These are phyloP conservation scores for Trypanosoma theileri DNA, from an alignment of 208 protist species.

Conservation along the genomic window DNA sequence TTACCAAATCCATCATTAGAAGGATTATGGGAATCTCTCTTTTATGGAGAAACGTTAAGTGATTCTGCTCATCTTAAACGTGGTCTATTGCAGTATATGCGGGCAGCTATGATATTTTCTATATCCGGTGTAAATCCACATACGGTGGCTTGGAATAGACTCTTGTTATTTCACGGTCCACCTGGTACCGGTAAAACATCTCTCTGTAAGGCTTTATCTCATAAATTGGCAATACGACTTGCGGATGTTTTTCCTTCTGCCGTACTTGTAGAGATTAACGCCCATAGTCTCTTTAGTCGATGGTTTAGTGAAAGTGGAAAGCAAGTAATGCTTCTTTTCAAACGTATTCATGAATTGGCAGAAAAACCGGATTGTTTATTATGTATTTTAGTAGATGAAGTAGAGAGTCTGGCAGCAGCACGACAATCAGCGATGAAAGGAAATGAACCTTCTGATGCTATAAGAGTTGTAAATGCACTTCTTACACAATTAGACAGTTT, in stretches of 20 bases:
- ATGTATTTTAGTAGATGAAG: slow-evolving; percentile 94
- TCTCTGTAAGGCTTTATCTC: slow-evolving; percentile 82
- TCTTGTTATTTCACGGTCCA: slow-evolving; percentile 90
- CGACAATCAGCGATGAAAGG: slow-evolving; percentile 84
- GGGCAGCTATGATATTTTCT: slow-evolving; percentile 88
- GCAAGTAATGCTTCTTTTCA: slow-evolving; percentile 95
- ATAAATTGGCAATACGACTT: slow-evolving; percentile 81
- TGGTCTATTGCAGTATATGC: slow-evolving; percentile 90
- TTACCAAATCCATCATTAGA: slow-evolving; percentile 77
- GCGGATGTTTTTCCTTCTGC: slow-evolving; percentile 38
- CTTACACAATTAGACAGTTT: slow-evolving; percentile 96
- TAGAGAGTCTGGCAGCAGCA: slow-evolving; percentile 95
- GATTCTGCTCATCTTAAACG: slow-evolving; percentile 76
- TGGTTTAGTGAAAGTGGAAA: slow-evolving; percentile 98
- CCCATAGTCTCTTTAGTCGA: slow-evolving; percentile 95
- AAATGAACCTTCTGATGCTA: slow-evolving; percentile 94
- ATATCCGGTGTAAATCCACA: slow-evolving; percentile 74
- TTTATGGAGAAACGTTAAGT: slow-evolving; percentile 64
- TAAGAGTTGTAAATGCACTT: slow-evolving; percentile 95
- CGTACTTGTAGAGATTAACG: slow-evolving; percentile 94
- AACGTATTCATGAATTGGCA: slow-evolving; percentile 76
- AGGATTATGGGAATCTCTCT: slow-evolving; percentile 86
- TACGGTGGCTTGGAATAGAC: slow-evolving; percentile 75
- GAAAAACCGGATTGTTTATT: slow-evolving; percentile 55
- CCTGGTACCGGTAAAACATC: slow-evolving; percentile 96